Conservation (phyloP, 306 rosid genomes). For the Citrullus mucosospermus region DNA sequence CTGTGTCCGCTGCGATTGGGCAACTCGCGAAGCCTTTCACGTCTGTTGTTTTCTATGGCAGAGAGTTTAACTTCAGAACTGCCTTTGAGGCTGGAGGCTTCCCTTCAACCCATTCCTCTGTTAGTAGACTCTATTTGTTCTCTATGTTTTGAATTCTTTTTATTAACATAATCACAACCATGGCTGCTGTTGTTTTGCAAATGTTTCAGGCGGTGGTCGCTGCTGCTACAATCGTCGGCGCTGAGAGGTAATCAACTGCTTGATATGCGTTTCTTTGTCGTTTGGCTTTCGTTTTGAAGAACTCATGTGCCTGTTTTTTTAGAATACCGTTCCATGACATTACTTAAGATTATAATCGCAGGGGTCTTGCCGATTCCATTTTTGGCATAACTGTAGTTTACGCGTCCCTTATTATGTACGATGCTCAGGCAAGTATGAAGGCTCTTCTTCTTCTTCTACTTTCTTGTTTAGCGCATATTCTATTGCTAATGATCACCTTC, state of each 20-base stretch:
- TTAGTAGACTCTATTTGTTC: constrained; percentile 18
- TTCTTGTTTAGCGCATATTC: background rate
- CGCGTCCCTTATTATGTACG: constrained; percentile 92
- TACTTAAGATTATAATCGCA: constrained; percentile 18
- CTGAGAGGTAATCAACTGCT: constrained; percentile 43
- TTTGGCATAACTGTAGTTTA: constrained; percentile 70
- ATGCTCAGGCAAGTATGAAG: constrained; percentile 61
- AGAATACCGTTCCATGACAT: background rate
- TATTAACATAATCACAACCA: background rate
- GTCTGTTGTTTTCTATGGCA: constrained; percentile 51
- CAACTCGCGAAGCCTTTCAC: constrained; percentile 75
- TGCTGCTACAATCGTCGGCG: constrained; percentile 68
- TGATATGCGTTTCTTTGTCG: constrained; percentile 2
- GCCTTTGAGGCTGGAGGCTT: constrained; percentile 72
- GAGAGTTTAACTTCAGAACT: constrained; percentile 53
- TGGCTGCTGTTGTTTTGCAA: background rate
- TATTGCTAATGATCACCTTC: background rate
- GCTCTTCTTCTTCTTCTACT: background rate
- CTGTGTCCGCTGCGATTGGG: constrained; percentile 52
- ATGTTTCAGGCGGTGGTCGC: constrained; percentile 60
- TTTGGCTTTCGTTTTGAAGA: background rate
- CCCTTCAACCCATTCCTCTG: constrained; percentile 92
- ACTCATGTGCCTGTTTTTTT: background rate
- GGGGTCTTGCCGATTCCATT: constrained; percentile 82
- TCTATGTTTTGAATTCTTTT: background rate